Evolutionary conservation across 257 asterid genomes (phyloP), one percentile per base, ranked within the genome.

Genomic region (Ilex aquifolium): DNA sequence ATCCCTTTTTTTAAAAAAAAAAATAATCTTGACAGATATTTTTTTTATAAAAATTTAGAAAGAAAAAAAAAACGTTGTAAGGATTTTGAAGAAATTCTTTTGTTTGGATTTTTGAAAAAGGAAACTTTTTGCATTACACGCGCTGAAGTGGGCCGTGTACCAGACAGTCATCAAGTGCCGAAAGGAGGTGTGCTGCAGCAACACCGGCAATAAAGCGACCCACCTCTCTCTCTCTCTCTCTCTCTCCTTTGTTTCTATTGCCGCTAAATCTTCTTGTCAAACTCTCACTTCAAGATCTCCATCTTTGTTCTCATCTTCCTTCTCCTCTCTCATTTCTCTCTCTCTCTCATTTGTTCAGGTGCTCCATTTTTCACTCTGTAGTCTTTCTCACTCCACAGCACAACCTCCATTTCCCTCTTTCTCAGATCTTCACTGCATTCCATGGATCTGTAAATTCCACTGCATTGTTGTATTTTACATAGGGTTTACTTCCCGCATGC

Each of bases 381-480:
- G 27, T 21, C 27, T 21, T 21, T 36, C 42, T 36, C 42, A 36
- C 42, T 21, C 0, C 42, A 36, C 42, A 36, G 42, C 5, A 4
- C 5, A 36, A 36, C 1, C 42, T 36, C 42, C 8, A 36, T 36
- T 36, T 36, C 42, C 5, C 42, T 36, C 7, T 36, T 8, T 49
- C 54, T 49, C 54, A 49, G 54, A 49, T 49, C 54, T 49, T 12
- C 54, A 49, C 14, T 15, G 54, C 54, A 49, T 49, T 49, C 10
- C 11, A 49, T 12, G 54, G 54, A 49, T 49, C 54, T 49, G 10
- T 49, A n/a, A 62, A 66, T 70, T 71, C 46, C 57, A 67, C 75
- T 55, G 80, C 95, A 88, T 85, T 88, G 90, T 53, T 63, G 62
- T 60, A 57, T 49, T 15, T 65, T 55, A 71, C 77, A 71, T 75